Conservation (phyloP, 1,139 yeast genomes). For the Meyerozyma sp. region DNA sequence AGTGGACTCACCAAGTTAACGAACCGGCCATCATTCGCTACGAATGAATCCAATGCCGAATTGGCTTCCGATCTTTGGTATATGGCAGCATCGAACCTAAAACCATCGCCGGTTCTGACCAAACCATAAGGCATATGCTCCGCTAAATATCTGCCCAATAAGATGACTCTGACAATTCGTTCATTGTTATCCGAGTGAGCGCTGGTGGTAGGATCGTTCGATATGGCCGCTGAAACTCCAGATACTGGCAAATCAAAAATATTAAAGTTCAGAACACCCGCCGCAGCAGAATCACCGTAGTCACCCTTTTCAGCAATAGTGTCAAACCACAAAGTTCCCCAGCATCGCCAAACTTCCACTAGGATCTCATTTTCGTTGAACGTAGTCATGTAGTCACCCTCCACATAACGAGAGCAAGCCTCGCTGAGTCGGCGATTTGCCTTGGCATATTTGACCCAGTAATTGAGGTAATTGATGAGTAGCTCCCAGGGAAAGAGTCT, state of each 20-base stretch:
- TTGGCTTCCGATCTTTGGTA: slow-evolving; percentile 21
- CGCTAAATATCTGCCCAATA: slow-evolving; percentile 47
- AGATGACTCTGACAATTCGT: slow-evolving; percentile 45
- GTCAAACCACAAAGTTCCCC: slow-evolving; percentile 84
- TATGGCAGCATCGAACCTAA: slow-evolving; percentile 32
- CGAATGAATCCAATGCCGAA: slow-evolving; percentile 21
- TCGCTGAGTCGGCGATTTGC: slow-evolving; percentile 21
- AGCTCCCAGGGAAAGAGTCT: slow-evolving; percentile 66
- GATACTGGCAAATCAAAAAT: slow-evolving; percentile 64
- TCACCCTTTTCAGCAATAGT: slow-evolving; percentile 45
- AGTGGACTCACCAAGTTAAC: slow-evolving; percentile 28
- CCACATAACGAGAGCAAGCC: slow-evolving; percentile 26
- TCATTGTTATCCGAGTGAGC: slow-evolving; percentile 37
- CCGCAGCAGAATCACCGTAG: slow-evolving; percentile 44
- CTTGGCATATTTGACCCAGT: slow-evolving; percentile 32
- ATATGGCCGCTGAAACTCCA: slow-evolving; percentile 42
- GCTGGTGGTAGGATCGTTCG: slow-evolving; percentile 9
- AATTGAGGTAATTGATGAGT: slow-evolving; percentile 56
- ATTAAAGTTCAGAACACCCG: slow-evolving; percentile 52
- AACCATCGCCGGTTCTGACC: slow-evolving; percentile 37
- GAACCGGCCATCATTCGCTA: slow-evolving; percentile 39
- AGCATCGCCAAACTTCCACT: slow-evolving; percentile 77
- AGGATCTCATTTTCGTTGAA: slow-evolving; percentile 56
- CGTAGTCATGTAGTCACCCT: slow-evolving; percentile 26
- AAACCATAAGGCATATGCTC: slow-evolving; percentile 53